Evolutionary conservation across 202 grass and related monocot species (phyloP).

Genomic region (Eragrostis tef): DNA sequence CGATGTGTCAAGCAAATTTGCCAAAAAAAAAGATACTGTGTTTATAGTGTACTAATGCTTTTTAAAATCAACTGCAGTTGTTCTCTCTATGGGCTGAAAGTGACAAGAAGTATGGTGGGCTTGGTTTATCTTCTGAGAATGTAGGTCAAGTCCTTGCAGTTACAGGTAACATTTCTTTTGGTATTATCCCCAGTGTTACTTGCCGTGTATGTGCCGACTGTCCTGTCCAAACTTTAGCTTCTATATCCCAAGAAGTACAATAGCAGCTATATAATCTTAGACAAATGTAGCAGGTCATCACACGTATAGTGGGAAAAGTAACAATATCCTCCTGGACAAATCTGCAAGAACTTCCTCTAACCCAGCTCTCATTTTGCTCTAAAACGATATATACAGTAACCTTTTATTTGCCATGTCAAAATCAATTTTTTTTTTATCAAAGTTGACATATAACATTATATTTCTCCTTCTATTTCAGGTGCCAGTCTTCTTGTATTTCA

Average conservation of each 20-base stretch:
- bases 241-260: no score
- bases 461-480: slow-evolving; percentile 57
- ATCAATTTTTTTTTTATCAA: neutral
- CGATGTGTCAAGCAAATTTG: no score
- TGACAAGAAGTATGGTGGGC: slow-evolving; percentile 65
- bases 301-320: no score
- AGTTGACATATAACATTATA: neutral
- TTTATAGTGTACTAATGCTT: no score
- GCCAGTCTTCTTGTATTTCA: slow-evolving; percentile 77
- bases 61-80: no score
- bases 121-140: slow-evolving; percentile 73
- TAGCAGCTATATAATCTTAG: no score
- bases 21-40: no score
- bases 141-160: slow-evolving; percentile 74
- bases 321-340: no score
- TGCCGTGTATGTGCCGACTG: neutral
- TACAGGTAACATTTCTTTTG: slow-evolving; percentile 52
- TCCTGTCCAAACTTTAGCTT: no score
- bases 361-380: no score
- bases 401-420: neutral
- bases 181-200: neutral
- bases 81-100: neutral
- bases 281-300: no score
- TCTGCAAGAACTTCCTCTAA: no score
- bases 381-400: neutral